Evolutionary conservation across 345 rosid genomes (phyloP).

Genomic region (Hibiscus trionum): DNA sequence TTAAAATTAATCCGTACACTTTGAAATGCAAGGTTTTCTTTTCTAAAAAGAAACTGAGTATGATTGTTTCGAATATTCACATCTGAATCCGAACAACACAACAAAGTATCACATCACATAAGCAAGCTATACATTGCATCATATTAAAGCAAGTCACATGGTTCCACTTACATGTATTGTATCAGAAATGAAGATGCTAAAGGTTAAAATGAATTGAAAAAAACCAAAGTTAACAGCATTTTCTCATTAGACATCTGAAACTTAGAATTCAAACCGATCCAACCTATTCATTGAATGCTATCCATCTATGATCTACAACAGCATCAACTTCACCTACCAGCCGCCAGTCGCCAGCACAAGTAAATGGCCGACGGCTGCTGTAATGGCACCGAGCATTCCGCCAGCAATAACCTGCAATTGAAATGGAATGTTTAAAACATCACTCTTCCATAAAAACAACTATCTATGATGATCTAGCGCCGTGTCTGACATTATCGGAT

Average conservation of each 20-base stretch:
- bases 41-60: background rate
- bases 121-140: background rate
- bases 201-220: background rate
- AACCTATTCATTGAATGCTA: background rate
- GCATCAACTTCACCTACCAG: constrained; percentile 21
- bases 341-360: constrained; percentile 20
- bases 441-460: background rate
- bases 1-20: too few species aligned
- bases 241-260: background rate
- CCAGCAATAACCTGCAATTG: constrained; percentile 67
- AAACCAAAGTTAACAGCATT: background rate
- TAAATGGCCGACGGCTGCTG: constrained; percentile 50
- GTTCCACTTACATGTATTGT: background rate
- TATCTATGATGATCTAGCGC: background rate
- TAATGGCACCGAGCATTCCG: constrained; percentile 55
- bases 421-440: background rate
- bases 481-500: background rate
- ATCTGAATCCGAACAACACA: too few species aligned
- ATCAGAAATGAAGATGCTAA: background rate
- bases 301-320: constrained; percentile 1
- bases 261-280: background rate
- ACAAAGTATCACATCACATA: background rate
- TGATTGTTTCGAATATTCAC: background rate
- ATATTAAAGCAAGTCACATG: background rate
- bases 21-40: too few species aligned